Evolutionary conservation across 108 stramenopile genomes (phyloP).

Genomic region (Cyclotella atomus): DNA sequence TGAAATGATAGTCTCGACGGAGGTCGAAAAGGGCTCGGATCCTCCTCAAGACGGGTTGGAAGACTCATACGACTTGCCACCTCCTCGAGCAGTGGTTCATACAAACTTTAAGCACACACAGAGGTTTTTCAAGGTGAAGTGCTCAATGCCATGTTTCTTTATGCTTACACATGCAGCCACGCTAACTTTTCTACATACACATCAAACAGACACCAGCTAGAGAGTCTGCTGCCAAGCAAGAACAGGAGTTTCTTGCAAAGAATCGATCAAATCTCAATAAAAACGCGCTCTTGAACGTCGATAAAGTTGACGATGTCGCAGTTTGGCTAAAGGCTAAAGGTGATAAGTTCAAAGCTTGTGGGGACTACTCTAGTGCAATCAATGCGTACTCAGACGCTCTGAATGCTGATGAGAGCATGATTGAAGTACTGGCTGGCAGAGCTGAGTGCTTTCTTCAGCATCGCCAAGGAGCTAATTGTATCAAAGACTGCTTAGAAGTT

Average conservation of each 20-base stretch:
- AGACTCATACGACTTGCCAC: conserved; percentile 22
- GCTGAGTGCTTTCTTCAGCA: conserved; percentile 49
- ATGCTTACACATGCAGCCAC: too few species aligned
- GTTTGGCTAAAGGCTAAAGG: conserved; percentile 57
- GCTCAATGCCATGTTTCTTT: too few species aligned
- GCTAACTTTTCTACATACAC: too few species aligned
- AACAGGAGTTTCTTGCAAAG: conserved; percentile 67
- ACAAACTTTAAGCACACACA: conserved; percentile 56
- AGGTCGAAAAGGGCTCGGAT: too few species aligned
- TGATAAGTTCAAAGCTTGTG: conserved; percentile 51
- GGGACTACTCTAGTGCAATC: conserved; percentile 53
- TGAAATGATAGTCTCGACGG: too few species aligned
- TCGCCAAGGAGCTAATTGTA: conserved; percentile 26
- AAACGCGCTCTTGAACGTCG: conserved; percentile 35
- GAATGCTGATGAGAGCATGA: conserved; percentile 31
- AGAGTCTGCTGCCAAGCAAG: conserved; percentile 55
- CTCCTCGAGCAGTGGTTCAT: conserved; percentile 27
- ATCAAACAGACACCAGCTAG: conserved; percentile 69
- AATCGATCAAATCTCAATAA: conserved; percentile 53
- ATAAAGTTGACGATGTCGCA: conserved; percentile 51
- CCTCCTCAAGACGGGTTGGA: too few species aligned
- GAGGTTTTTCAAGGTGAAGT: conserved; percentile 67
- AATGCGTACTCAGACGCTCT: conserved; percentile 60
- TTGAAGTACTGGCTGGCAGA: conserved; percentile 22
- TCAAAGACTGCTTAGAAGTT: conserved; percentile 34